Percentiles rank a stretch among this genome's conserved stretches.
These are phyloP conservation scores for Hemileccinum impolitum DNA, from an alignment of 768 basidiomycete species.

Conservation along the genomic window DNA sequence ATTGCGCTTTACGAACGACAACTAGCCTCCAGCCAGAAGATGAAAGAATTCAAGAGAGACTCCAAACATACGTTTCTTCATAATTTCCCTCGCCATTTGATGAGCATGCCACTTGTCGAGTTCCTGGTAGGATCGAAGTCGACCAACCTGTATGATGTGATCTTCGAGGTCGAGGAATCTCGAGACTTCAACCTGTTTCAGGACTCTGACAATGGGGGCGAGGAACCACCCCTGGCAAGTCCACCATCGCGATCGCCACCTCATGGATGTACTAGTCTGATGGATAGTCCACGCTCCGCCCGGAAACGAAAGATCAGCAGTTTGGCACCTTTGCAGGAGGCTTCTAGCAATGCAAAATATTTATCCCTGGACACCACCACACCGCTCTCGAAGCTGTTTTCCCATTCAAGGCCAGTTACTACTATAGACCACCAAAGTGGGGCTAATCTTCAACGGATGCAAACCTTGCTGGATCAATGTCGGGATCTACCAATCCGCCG, in stretches of 20 bases:
- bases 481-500: conserved; percentile 59
- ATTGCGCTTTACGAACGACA: conserved; percentile 82
- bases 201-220: conserved; percentile 33
- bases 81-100: conserved; percentile 66
- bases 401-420: conserved; percentile 17
- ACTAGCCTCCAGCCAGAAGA: conserved; percentile 46
- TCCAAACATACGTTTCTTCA: conserved; percentile 57
- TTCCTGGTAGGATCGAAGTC: conserved; percentile 69
- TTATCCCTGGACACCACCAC: conserved; percentile 28
- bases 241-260: conserved; percentile 10
- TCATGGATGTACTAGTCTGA: not conserved
- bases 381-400: conserved; percentile 27
- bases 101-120: conserved; percentile 71
- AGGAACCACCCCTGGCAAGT: conserved; percentile 3
- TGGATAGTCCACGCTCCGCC: conserved; percentile 7
- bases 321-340: conserved; percentile 26
- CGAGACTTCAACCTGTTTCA: conserved; percentile 48
- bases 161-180: conserved; percentile 67
- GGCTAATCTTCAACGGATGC: conserved; percentile 50
- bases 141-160: conserved; percentile 69
- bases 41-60: conserved; percentile 51
- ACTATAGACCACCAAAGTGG: conserved; percentile 34
- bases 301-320: conserved; percentile 28
- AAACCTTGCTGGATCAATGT: conserved; percentile 61
- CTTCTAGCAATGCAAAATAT: conserved; percentile 29